phyloP scores from a whole-genome alignment of 2,329 filamentous ascomycete genomes.

The Fusarium acutatum region DNA sequence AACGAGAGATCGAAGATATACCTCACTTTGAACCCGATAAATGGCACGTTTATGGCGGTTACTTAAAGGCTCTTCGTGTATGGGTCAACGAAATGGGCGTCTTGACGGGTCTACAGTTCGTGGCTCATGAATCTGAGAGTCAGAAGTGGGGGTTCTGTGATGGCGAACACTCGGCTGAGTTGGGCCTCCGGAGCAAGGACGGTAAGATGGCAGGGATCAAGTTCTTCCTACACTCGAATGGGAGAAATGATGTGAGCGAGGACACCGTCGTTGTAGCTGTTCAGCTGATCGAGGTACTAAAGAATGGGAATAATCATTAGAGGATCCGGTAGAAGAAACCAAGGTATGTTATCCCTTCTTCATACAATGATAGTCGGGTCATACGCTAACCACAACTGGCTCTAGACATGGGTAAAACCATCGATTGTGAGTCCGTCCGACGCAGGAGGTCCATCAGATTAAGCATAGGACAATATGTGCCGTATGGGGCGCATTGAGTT shows the following conservation, averaged over 20 bases:
- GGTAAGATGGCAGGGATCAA: accelerated
- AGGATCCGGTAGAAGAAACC: not conserved
- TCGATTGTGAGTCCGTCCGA: not conserved
- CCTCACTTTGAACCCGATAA: not conserved
- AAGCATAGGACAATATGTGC: too few relatives aligned
- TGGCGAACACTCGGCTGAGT: not conserved
- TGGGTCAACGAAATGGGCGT: not conserved
- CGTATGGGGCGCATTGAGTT: not conserved
- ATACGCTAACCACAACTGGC: not conserved
- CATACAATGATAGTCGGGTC: too few relatives aligned
- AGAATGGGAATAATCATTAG: not conserved
- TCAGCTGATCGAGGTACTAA: not conserved
- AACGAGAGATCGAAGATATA: not conserved
- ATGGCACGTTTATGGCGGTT: not conserved
- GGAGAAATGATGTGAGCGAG: not conserved
- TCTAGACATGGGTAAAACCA: not conserved
- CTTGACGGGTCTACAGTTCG: not conserved
- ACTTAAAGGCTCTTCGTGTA: not conserved
- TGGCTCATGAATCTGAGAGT: not conserved
- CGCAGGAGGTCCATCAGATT: not conserved
- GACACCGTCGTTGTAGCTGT: not conserved
- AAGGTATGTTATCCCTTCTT: not conserved
- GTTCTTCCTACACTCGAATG: not conserved
- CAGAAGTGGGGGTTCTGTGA: not conserved
- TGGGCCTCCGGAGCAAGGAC: not conserved